Evolutionary conservation across 2,329 filamentous ascomycete species (phyloP), one percentile per base, ranked within the genome.

Genomic region (Corynespora cassiicola): DNA sequence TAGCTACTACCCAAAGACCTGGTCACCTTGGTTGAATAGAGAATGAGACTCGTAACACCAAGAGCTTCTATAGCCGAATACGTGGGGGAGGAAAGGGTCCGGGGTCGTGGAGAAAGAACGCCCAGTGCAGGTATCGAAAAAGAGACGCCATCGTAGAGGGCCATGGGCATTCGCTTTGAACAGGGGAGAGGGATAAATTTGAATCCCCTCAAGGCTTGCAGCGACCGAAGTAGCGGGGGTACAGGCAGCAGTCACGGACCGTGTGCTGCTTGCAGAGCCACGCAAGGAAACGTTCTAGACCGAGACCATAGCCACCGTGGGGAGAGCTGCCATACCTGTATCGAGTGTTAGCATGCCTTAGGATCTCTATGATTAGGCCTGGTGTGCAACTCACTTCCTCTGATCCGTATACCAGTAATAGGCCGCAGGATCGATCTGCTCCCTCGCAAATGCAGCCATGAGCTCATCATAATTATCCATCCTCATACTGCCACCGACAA

Each of bases 351-450:
- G 57, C 29, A 33, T 29, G n/a, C n/a, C n/a, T n/a, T n/a, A 16
- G 24, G 19, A 30, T 28, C 16, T 39, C 35, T 23, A 17, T 21
- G 34, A 7, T 10, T 33, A 18, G 15, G 14, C 15, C n/a, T 28
- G 11, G 8, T 30, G 21, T 28, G 31, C 12, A 17, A 83, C 86
- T 77, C 73, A 91, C 88, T 94, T 95, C 66, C 91, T 80, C 81
- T 96, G 90, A 74, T 96, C 94, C 20, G 90, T 95, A 76, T 97
- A 99, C 94, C 94, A 99, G 79, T 95, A 97, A 75, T 97, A 97
- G 29, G 86, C 85, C 56, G 81, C 81, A 14, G 90, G 83, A 58
- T 88, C 84, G 68, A 97, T 95, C 25, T 86, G 86, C 72, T 96
- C 87, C 47, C 86, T 83, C 71, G 90, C 84, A 69, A 95, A 99